phyloP scores from a whole-genome alignment of 495 filamentous ascomycete genomes.

The Trichocladium antarcticum region DNA sequence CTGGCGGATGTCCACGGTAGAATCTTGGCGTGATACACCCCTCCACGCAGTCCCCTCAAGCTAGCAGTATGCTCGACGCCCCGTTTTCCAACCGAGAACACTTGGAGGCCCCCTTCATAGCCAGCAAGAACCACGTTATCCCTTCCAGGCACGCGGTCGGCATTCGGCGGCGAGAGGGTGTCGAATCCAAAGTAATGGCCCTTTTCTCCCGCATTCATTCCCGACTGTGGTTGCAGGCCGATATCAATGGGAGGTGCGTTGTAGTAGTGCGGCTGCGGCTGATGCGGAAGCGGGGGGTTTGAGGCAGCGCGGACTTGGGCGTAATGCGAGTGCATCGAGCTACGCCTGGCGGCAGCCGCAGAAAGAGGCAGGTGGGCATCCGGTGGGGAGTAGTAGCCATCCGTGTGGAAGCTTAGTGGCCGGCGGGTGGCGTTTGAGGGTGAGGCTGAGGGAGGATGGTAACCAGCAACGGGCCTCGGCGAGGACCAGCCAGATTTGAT shows the following conservation, averaged over 20 bases:
- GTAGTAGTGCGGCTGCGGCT: constrained; percentile 63
- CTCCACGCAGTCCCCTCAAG: constrained; percentile 63
- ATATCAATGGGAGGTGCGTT: constrained; percentile 59
- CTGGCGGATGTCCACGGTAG: constrained; percentile 41
- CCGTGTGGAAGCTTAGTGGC: constrained; percentile 44
- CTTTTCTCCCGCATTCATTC: constrained; percentile 47
- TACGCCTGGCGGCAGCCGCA: constrained; percentile 37
- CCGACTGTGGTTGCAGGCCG: constrained; percentile 42
- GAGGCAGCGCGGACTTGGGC: constrained; percentile 33
- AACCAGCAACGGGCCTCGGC: constrained; percentile 28
- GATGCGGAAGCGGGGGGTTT: constrained; percentile 66
- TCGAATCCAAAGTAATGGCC: constrained; percentile 78
- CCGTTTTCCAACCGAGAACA: constrained; percentile 57
- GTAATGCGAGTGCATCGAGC: constrained; percentile 51
- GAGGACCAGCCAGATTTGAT: constrained; percentile 35
- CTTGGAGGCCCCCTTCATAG: constrained; percentile 61
- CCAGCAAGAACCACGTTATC: constrained; percentile 66
- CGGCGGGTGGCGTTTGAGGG: constrained; percentile 36
- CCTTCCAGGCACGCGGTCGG: constrained; percentile 39
- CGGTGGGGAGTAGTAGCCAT: constrained; percentile 33
- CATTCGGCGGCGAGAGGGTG: constrained; percentile 41
- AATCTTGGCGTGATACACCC: constrained; percentile 72
- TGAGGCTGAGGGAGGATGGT: constrained; percentile 37
- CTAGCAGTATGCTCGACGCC: constrained; percentile 53
- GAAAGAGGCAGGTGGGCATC: constrained; percentile 36